phyloP scores from a whole-genome alignment of 2,329 filamentous ascomycete species.

The Sclerotinia spermophila region DNA sequence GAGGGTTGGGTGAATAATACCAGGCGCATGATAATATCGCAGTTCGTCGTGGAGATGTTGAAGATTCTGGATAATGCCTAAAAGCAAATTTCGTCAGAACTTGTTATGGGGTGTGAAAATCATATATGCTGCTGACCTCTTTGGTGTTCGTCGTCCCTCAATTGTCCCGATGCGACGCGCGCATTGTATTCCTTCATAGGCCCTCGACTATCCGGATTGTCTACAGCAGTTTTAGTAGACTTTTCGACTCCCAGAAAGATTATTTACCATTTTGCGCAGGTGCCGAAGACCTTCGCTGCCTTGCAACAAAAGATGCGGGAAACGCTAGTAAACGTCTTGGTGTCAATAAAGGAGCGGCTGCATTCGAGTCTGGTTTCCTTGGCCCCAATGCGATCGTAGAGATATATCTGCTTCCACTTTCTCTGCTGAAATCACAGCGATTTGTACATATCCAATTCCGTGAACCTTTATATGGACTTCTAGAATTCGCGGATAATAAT shows the following conservation, averaged over 20 bases:
- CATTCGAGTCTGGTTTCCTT: not conserved
- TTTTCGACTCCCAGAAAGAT: not conserved
- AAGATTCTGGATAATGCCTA: constrained; percentile 82
- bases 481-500: constrained; percentile 4
- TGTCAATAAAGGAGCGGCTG: not conserved
- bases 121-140: constrained; percentile 54
- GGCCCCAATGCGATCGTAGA: not conserved
- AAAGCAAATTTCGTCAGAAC: constrained; percentile 20
- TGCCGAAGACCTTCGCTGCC: constrained; percentile 33
- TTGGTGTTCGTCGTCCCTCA: constrained; percentile 89
- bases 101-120: constrained; percentile 1
- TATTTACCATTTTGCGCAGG: constrained; percentile 33
- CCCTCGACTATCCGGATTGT: constrained; percentile 44
- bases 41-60: constrained; percentile 88
- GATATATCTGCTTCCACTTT: not conserved
- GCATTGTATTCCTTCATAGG: constrained; percentile 86
- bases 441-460: not conserved
- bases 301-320: constrained; percentile 33
- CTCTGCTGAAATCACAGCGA: not conserved
- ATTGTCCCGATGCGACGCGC: constrained; percentile 66
- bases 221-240: constrained; percentile 20
- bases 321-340: constrained; percentile 20
- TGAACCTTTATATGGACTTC: not conserved
- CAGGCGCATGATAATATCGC: constrained; percentile 65
- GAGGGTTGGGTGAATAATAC: constrained; percentile 72